These are phyloP conservation scores for Phalaenopsis hybrid DNA, from an alignment of 116 monocot genomes.

Conservation along the genomic window DNA sequence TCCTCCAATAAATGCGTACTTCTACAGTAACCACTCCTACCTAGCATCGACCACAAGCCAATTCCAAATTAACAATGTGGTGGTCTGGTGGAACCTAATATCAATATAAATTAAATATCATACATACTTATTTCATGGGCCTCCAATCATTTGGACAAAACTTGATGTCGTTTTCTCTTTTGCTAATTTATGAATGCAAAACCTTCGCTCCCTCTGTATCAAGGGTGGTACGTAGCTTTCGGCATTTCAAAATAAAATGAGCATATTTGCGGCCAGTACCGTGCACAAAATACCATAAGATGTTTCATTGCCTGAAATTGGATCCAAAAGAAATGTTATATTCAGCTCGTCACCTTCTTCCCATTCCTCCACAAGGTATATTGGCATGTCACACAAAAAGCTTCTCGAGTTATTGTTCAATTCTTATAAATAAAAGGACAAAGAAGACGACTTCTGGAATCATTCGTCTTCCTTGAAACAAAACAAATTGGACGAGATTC, in stretches of 20 bases:
- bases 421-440: background rate
- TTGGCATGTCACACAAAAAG: background rate
- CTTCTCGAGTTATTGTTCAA: background rate
- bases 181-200: background rate
- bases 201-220: background rate
- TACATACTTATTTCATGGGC: background rate
- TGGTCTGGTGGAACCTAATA: background rate
- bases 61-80: background rate
- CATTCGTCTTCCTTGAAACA: background rate
- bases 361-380: background rate
- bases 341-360: background rate
- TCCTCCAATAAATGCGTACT: background rate
- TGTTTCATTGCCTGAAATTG: background rate
- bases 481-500: background rate
- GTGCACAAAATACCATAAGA: background rate
- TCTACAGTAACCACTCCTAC: too few relatives aligned
- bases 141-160: background rate
- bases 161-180: background rate
- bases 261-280: background rate
- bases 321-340: background rate
- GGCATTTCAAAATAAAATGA: background rate
- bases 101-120: background rate
- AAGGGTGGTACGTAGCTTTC: background rate
- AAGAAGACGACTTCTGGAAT: background rate
- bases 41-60: too few relatives aligned